These are phyloP conservation scores for Astragalus membranaceus DNA, from an alignment of 306 rosid species.

Conservation along the genomic window DNA sequence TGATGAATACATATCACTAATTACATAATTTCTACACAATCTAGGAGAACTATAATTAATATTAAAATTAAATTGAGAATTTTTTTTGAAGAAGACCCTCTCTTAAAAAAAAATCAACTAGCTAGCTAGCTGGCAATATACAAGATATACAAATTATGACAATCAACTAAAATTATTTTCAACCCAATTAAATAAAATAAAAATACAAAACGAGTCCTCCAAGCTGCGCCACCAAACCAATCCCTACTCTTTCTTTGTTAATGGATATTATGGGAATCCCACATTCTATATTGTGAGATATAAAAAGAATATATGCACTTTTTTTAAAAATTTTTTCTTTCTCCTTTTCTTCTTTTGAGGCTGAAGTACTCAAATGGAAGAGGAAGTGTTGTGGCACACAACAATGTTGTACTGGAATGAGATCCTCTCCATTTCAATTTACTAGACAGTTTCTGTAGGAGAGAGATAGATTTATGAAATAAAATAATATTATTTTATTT, in stretches of 20 bases:
- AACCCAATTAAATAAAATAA: constrained; percentile 9
- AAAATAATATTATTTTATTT: too few species aligned
- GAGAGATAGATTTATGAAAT: too few species aligned
- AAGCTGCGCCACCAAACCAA: constrained; percentile 3
- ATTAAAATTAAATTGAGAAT: not conserved
- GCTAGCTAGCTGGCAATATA: constrained; percentile 30
- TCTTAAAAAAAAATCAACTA: constrained; percentile 22
- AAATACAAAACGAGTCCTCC: not conserved
- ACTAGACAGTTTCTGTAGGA: too few species aligned
- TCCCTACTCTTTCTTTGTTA: constrained; percentile 21
- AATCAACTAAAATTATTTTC: constrained; percentile 16
- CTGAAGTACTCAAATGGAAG: constrained; percentile 14
- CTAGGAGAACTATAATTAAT: not conserved
- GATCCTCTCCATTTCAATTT: too few species aligned
- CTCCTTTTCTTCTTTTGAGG: constrained; percentile 23
- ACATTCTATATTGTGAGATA: constrained; percentile 2
- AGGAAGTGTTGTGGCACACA: not conserved
- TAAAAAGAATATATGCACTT: not conserved
- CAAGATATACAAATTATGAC: constrained; percentile 28
- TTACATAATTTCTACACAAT: not conserved
- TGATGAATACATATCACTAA: not conserved
- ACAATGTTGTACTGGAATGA: too few species aligned
- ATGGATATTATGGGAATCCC: constrained; percentile 21
- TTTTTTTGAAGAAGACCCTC: too few species aligned
- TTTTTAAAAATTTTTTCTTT: not conserved